These are phyloP conservation scores for Penicillium angulare DNA, from an alignment of 495 filamentous ascomycete genomes.

Conservation along the genomic window DNA sequence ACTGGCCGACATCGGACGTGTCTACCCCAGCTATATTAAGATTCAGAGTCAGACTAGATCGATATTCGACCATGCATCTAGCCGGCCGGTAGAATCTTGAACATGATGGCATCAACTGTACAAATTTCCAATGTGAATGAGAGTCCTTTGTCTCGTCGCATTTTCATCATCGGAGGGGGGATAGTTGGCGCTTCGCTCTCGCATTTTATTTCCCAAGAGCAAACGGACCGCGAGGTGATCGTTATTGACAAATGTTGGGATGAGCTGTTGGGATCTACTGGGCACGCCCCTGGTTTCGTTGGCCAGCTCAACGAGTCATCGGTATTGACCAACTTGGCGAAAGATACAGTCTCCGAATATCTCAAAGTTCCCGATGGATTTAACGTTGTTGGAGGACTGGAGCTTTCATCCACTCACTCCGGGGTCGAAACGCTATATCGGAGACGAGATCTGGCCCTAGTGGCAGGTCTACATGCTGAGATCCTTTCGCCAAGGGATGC, in stretches of 20 bases:
- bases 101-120: conserved; percentile 10
- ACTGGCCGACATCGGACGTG: too few species aligned
- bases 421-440: conserved; percentile 22
- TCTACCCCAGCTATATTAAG: too few species aligned
- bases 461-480: conserved; percentile 24
- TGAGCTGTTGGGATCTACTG: conserved; percentile 24
- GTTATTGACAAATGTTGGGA: conserved; percentile 27
- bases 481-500: conserved; percentile 25
- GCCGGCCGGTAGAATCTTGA: too few species aligned
- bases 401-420: conserved; percentile 24
- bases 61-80: too few species aligned
- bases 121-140: conserved; percentile 15
- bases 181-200: conserved; percentile 44
- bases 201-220: conserved; percentile 26
- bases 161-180: conserved; percentile 46
- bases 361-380: conserved; percentile 27
- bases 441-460: conserved; percentile 18
- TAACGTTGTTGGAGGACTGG: conserved; percentile 29
- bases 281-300: conserved; percentile 35
- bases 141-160: conserved; percentile 5
- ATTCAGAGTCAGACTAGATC: too few species aligned
- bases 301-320: conserved; percentile 37
- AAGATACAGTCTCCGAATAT: conserved; percentile 32
- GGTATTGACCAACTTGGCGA: conserved; percentile 28
- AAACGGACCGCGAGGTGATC: conserved; percentile 15